Conservation (phyloP, 257 asterid species). For the Solanum commersonii region DNA sequence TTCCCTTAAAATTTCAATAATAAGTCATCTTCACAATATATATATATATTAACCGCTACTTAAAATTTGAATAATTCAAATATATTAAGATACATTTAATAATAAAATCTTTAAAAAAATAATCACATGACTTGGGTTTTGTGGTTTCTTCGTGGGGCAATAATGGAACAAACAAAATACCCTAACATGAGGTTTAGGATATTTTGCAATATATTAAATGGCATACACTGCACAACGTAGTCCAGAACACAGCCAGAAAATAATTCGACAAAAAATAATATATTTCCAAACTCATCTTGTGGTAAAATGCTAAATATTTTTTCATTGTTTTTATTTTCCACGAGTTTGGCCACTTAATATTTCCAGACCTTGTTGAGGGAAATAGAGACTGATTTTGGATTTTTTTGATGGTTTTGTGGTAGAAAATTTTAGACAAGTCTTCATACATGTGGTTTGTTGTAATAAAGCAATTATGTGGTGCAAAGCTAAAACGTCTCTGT, state of each 20-base stretch:
- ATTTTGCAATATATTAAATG: background rate
- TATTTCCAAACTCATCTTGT: background rate
- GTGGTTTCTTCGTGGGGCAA: background rate
- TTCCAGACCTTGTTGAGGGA: background rate
- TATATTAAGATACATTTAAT: background rate
- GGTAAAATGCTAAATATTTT: background rate
- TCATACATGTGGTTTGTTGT: background rate
- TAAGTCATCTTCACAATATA: too few relatives aligned
- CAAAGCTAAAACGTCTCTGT: background rate
- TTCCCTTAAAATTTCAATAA: too few relatives aligned
- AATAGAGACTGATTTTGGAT: background rate
- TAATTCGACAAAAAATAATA: background rate
- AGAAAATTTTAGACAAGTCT: background rate
- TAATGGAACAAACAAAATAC: background rate
- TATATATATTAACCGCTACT: too few relatives aligned
- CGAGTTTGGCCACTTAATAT: background rate
- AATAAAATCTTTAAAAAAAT: background rate
- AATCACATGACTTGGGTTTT: background rate
- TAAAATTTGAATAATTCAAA: too few relatives aligned
- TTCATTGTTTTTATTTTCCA: background rate
- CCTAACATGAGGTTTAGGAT: background rate
- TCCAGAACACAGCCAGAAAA: background rate
- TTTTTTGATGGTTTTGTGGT: background rate
- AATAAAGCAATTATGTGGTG: background rate
- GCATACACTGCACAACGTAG: background rate